Percentiles rank a stretch among this genome's conserved stretches.
These are phyloP conservation scores for Diaporthe helianthi DNA, from an alignment of 2,329 filamentous ascomycete genomes.

Conservation along the genomic window DNA sequence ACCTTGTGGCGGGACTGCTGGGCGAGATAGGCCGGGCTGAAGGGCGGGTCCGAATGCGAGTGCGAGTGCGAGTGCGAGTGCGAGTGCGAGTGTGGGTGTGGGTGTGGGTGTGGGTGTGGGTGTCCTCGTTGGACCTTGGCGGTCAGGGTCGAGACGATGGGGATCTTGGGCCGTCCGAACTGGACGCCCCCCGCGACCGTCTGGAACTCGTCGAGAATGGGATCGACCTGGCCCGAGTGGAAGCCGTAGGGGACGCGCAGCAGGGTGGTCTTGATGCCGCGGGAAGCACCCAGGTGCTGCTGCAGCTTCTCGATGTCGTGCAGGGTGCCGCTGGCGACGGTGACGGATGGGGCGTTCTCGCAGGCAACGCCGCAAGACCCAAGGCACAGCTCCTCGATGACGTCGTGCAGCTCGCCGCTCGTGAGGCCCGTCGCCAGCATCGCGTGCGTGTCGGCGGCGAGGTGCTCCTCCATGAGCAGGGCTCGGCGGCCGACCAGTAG, in stretches of 20 bases:
- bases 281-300: not conserved
- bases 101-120: too few species aligned
- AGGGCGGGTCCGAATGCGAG: conserved; percentile 43
- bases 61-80: too few species aligned
- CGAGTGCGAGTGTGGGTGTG: too few species aligned
- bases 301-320: not conserved
- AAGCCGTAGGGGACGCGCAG: conserved; percentile 60
- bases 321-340: conserved; percentile 63
- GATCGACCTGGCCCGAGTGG: conserved; percentile 59
- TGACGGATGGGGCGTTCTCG: conserved; percentile 77
- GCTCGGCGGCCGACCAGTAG: conserved; percentile 74
- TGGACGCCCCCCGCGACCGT: not conserved
- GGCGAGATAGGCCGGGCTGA: conserved; percentile 45
- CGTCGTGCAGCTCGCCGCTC: conserved; percentile 28
- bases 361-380: conserved; percentile 62
- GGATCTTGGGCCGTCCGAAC: not conserved
- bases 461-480: conserved; percentile 67
- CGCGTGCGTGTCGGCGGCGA: conserved; percentile 70
- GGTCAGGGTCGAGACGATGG: conserved; percentile 41
- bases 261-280: conserved; percentile 47
- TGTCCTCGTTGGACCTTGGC: conserved; percentile 43
- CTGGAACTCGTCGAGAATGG: conserved; percentile 62
- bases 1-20: conserved; percentile 53
- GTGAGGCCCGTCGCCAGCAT: conserved; percentile 54
- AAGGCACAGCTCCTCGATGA: conserved; percentile 56